Conservation (phyloP, 1,284 basidiomycete species). For the Fomitopsis betulina region DNA sequence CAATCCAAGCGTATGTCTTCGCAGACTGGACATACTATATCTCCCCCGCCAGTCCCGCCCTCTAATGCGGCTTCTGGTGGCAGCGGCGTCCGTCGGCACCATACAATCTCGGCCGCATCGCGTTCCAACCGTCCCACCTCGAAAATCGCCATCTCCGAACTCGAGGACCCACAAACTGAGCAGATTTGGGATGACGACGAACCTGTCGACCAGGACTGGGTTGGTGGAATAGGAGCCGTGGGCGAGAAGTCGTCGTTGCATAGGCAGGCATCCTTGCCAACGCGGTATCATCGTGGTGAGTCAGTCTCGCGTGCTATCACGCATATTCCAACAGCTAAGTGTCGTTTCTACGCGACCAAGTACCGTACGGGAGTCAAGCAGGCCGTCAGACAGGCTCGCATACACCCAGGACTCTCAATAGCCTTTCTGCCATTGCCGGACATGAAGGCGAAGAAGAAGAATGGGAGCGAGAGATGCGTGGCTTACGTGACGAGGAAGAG, state of each 20-base stretch:
- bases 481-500: conserved; percentile 57
- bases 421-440: conserved; percentile 74
- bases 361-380: conserved; percentile 43
- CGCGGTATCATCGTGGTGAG: conserved; percentile 73
- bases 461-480: conserved; percentile 68
- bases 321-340: not conserved
- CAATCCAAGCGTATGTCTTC: conserved; percentile 24
- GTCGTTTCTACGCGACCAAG: not conserved
- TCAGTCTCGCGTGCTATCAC: conserved; percentile 9
- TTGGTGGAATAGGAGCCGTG: conserved; percentile 72
- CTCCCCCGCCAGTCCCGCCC: conserved; percentile 29
- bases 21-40: conserved; percentile 28
- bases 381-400: conserved; percentile 53
- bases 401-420: conserved; percentile 73
- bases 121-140: conserved; percentile 54
- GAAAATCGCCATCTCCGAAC: conserved; percentile 61
- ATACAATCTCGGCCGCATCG: conserved; percentile 77
- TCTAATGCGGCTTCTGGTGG: conserved; percentile 21
- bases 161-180: conserved; percentile 52
- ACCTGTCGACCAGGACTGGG: conserved; percentile 73
- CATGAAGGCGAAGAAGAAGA: conserved; percentile 83
- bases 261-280: conserved; percentile 75
- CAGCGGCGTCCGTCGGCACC: conserved; percentile 64
- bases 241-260: conserved; percentile 75
- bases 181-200: conserved; percentile 72